Evolutionary conservation across 345 rosid species (phyloP).

Genomic region (Combretum micranthum): DNA sequence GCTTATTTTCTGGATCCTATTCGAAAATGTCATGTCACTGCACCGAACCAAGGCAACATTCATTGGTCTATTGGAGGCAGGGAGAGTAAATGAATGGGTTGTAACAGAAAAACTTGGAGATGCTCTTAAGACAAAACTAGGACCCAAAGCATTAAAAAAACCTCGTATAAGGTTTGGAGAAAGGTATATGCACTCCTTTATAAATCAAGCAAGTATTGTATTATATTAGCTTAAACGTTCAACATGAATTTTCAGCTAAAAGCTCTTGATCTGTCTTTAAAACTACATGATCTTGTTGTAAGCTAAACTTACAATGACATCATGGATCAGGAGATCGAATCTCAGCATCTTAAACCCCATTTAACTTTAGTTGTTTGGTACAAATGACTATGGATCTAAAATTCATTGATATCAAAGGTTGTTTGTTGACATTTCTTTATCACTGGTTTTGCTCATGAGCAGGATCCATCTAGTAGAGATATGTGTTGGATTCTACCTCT

Average conservation of each 20-base stretch:
- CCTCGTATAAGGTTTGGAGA: constrained; percentile 48
- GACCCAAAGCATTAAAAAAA: constrained; percentile 33
- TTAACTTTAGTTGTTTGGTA: too few species aligned
- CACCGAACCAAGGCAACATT: constrained; percentile 85
- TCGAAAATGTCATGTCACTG: constrained; percentile 90
- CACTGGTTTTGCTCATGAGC: constrained; percentile 7
- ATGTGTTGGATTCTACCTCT: constrained; percentile 58
- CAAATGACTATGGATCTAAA: too few species aligned
- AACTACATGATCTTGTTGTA: too few species aligned
- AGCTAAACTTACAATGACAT: too few species aligned
- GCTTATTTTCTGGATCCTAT: constrained; percentile 66
- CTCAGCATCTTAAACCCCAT: too few species aligned
- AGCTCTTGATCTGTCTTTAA: background rate
- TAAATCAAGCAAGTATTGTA: background rate
- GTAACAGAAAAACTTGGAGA: constrained; percentile 91
- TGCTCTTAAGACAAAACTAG: constrained; percentile 39
- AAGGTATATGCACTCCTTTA: constrained; percentile 28
- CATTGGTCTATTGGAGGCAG: constrained; percentile 73
- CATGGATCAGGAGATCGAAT: too few species aligned
- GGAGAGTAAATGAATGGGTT: constrained; percentile 91
- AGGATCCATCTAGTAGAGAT: constrained; percentile 69
- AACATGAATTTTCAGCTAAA: background rate
- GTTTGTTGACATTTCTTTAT: background rate
- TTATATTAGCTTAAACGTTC: background rate
- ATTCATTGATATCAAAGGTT: too few species aligned